Base-by-base conservation (phyloP, 306 rosid species). In the Dicorynia guianensis region DNA sequence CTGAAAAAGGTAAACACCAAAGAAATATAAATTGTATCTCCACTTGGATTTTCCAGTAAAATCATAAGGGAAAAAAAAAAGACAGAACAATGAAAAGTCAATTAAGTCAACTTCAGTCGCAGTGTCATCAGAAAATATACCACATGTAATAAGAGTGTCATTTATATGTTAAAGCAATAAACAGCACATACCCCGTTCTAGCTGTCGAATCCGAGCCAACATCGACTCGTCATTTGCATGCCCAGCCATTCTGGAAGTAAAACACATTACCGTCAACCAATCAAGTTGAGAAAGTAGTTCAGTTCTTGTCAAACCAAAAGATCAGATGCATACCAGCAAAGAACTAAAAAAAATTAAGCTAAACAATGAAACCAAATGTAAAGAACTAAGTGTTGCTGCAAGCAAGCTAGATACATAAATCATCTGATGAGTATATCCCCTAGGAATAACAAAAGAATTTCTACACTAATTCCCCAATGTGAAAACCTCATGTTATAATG, bases 121-220 rank as follows among this genome's bases (percentile, higher is more conserved):
- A 65, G 20, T 63, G 65, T 35, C 67, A 39, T 52, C 38, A 35
- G 0, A 39, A 55, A 50, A 13, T 14, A 53, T 49, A 72, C 11
- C 19, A 11, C 19, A 47, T 36, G 80, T n/a, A 62, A 36, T 42
- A 55, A 63, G 46, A 80, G 52, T 44, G 61, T 52, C 47, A 55
- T 44, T 42, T 52, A 65, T 17, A n/a, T 39, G 53, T 35, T 30
- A 14, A 77, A 33, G 35, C 6, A 20, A 63, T 20, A 62, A 57
- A 79, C 48, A 19, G 33, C 9, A 68, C 67, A 70, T 83, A 95
- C 98, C 98, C 9, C 75, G 87, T 83, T 95, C 96, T 83, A 95
- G 71, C 78, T 83, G 92, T 72, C 71, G 88, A 75, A 90, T 92
- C 58, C 90, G 95, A 69, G 90, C 74, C 75, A 80, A 39, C 85